Conservation (phyloP, 495 filamentous ascomycete genomes). For the Rostrohypoxylon terebratum region DNA sequence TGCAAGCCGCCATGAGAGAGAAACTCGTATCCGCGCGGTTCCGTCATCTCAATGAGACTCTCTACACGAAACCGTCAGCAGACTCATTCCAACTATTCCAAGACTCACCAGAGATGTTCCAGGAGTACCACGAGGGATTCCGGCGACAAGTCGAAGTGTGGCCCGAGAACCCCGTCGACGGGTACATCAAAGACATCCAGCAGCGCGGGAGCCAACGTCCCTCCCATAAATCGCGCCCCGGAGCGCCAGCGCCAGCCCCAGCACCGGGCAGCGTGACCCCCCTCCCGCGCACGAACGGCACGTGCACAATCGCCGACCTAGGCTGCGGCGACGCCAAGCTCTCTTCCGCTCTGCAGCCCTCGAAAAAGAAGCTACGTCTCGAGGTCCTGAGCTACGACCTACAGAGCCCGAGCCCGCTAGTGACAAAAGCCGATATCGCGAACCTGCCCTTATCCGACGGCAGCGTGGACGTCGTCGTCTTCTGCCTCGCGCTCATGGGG, state of each 20-base stretch:
- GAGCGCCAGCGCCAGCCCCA: conserved; percentile 40
- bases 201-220: conserved; percentile 60
- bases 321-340: conserved; percentile 73
- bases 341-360: conserved; percentile 74
- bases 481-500: conserved; percentile 97
- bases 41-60: conserved; percentile 94
- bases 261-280: conserved; percentile 44
- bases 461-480: conserved; percentile 84
- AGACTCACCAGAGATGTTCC: conserved; percentile 86
- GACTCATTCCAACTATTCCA: conserved; percentile 82
- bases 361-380: conserved; percentile 55
- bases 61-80: conserved; percentile 89
- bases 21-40: conserved; percentile 95
- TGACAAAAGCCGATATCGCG: conserved; percentile 90
- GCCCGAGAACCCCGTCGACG: conserved; percentile 94
- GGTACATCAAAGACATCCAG: conserved; percentile 76
- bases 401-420: conserved; percentile 71
- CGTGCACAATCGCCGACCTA: conserved; percentile 82
- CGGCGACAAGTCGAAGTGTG: conserved; percentile 92
- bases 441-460: conserved; percentile 78
- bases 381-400: conserved; percentile 62
- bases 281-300: conserved; percentile 62
- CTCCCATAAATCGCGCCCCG: conserved; percentile 42
- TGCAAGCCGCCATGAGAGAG: conserved; percentile 91
- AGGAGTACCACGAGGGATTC: conserved; percentile 95